Evolutionary conservation across 345 rosid genomes (phyloP).

Genomic region (Viola odorata): DNA sequence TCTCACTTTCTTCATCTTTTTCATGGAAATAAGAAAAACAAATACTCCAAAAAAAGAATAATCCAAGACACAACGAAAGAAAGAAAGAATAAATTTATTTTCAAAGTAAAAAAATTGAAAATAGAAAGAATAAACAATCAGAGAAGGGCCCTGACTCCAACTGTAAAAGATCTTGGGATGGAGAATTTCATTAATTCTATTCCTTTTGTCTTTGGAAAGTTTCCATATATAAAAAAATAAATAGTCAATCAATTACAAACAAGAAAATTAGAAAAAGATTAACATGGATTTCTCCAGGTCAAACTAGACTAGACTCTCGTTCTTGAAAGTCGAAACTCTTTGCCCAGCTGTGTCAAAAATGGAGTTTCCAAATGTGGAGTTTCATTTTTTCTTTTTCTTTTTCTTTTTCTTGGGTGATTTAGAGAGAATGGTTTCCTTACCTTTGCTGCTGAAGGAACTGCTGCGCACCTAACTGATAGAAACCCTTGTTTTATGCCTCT

Average conservation of each 20-base stretch:
- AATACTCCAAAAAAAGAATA: constrained; percentile 32
- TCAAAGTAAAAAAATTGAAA: constrained; percentile 23
- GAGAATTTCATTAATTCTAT: constrained; percentile 47
- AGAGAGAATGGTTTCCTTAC: no score
- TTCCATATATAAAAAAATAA: background rate
- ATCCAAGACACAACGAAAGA: constrained; percentile 18
- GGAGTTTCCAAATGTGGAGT: background rate
- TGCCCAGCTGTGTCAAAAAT: no score
- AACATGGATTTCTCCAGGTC: constrained; percentile 40
- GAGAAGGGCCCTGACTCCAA: constrained; percentile 39
- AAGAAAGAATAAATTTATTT: constrained; percentile 8
- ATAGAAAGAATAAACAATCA: constrained; percentile 14
- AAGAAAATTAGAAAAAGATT: background rate
- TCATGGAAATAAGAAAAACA: constrained; percentile 10
- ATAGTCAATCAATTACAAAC: background rate
- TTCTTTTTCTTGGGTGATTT: no score
- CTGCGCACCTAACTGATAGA: background rate
- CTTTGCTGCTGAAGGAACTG: background rate
- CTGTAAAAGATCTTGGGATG: constrained; percentile 51
- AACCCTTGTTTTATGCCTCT: constrained; percentile 5
- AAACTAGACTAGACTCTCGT: constrained; percentile 18
- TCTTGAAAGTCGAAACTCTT: no score
- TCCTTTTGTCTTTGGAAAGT: constrained; percentile 39
- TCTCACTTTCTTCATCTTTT: constrained; percentile 34
- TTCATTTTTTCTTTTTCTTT: constrained; percentile 2